Base-by-base conservation (phyloP, 1,284 basidiomycete species). In the Microbotryum intermedium region DNA sequence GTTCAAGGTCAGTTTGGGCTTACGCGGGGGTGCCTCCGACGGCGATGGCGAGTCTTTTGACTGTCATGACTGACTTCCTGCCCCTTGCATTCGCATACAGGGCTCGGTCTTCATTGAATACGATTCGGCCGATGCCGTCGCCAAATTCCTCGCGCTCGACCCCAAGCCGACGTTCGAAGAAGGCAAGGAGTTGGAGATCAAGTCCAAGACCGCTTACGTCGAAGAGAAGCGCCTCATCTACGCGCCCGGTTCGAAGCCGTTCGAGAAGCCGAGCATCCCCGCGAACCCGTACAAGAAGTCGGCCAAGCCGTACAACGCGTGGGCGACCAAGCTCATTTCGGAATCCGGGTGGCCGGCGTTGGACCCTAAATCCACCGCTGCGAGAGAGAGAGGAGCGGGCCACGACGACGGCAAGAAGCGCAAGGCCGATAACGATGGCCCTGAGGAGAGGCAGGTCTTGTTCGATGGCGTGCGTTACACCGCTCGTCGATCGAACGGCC, bases 81-180 rank as follows among this genome's bases (percentile, higher is more conserved):
- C 34, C 16, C 34, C 29, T 4, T 1, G 5, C 10, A 6, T 28
- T 30, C 6, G 16, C 44, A 3, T 52, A 25, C 68, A 97, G 90
- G 83, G 86, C 60, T 97, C 92, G 21, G 89, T 95, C 26, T 98
- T 97, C 70, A 84, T 84, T 58, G 94, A 97, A 77, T 97, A 90
- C 72, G 80, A 83, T 30, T 84, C 88, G 69, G 81, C 84, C 71
- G 80, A 81, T 50, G 81, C 84, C 20, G 84, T 85, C 54, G 81
- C 85, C 34, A 80, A 80, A 29, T 95, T 97, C 79, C 77, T 97
- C 50, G 84, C 80, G 28, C 82, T 84, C 3, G 85, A 88, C 55
- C 84, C 84, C 3, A 88, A 88, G 76, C 90, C 87, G 4, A 78
- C 82, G 30, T 94, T 84, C 81, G 11, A 39, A 39, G 78, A 82